Evolutionary conservation across 192 early-diverging fungal genomes (phyloP), one percentile per base, ranked within the genome.

Genomic region (Linderina pennispora): DNA sequence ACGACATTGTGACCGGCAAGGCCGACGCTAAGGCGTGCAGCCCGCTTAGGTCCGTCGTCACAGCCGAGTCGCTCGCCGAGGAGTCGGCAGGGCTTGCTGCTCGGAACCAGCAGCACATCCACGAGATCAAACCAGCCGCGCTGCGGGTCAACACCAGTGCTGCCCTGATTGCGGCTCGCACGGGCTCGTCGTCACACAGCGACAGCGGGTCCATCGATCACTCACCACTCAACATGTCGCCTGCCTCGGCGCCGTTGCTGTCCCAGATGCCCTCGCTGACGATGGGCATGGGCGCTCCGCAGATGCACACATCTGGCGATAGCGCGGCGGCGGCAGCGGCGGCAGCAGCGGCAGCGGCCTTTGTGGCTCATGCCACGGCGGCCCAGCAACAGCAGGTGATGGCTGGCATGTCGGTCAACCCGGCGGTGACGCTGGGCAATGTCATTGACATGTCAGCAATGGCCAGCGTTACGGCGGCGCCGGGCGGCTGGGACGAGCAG

Each of bases 221-320:
- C 37, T 58, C 57, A 26, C 61, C 62, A 20, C 43, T 56, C 14
- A 48, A 51, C 36, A 35, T 38, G 16, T 72, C 68, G 37, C 68
- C 68, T 43, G 53, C 60, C 13, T 64, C 68, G 23, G 62, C 62
- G 11, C 62, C 68, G 4, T 43, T 60, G 21, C 43, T 61, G 15
- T 45, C 51, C 23, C 64, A 55, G 23, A 24, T 45, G 25, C 51
- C 64, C 16, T 55, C 51, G 48, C 46, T 71, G 16, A 60, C 60
- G 18, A 39, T 60, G 39, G 52, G 28, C 28, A 31, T 31, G 6
- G 6, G 11, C 28, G 28, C 5, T n/a, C n/a, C n/a, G n/a, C n/a
- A n/a, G n/a, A n/a, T n/a, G n/a, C n/a, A n/a, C n/a, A n/a, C n/a
- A n/a, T n/a, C n/a, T n/a, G n/a, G n/a, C n/a, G n/a, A n/a, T n/a